Evolutionary conservation across 2,329 filamentous ascomycete species (phyloP), one percentile per base, ranked within the genome.

Genomic region (Alternaria ventricosa): DNA sequence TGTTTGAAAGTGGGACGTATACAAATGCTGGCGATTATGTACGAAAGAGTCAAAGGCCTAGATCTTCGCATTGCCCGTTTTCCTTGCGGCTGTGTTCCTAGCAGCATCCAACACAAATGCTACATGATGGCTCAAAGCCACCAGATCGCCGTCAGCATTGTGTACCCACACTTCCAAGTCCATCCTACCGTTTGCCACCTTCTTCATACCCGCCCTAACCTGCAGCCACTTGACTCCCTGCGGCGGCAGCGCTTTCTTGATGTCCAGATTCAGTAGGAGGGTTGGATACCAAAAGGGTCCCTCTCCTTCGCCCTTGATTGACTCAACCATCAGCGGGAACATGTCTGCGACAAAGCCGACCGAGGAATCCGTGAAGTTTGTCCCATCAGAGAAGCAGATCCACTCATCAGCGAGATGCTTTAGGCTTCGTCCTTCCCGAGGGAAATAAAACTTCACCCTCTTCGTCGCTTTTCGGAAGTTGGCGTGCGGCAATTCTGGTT

Each of bases 201-300:
- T 82, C 79, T 92, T 94, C 5, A 88, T 84, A 58, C 86, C 84
- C 12, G 90, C 84, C 30, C 91, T 84, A 44, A 89, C 83, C 71
- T 90, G 90, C 57, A 96, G 75, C 89, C 91, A 96, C 75, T 92
- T 89, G 1, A 88, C 87, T 0, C 92, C 92, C 45, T 87, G 86
- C 5, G 82, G 80, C 0, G 92, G 91, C 47, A 96, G 76, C 7
- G 84, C 78, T 75, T 90, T 92, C 82, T 95, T 96, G 43, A 94
- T 82, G 66, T 96, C 92, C 22, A 96, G 72, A 75, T 92, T 93
- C 75, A 96, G 80, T 18, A 89, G 82, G 2, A 96, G 61, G 1
- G 92, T 96, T 0, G 92, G 92, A 75, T 92, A 93, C 92, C 91
- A 94, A 70, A 88, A 88, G 20, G 74, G 77, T 57, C 74, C 75